A percentile compares a stretch with the other conserved stretches of the same genome.
These are phyloP conservation scores for Irpex sp. DNA, from an alignment of 1,284 basidiomycete species.

Conservation along the genomic window DNA sequence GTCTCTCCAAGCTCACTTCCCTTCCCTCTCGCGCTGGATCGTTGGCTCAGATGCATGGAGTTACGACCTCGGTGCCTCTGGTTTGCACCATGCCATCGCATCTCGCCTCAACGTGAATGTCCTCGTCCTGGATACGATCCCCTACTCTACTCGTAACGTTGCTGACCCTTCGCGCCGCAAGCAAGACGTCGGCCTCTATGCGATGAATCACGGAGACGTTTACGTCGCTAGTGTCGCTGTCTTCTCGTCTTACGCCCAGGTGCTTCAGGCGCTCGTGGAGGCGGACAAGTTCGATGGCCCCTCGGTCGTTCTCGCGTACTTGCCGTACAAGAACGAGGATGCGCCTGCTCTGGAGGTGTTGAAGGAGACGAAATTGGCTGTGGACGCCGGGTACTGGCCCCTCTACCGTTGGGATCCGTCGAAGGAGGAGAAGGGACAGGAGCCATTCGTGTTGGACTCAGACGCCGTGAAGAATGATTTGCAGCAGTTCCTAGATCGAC, in stretches of 20 bases:
- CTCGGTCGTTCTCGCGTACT: constrained; percentile 90
- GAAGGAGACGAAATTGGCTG: constrained; percentile 96
- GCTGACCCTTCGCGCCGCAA: constrained; percentile 76
- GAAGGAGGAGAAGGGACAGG: constrained; percentile 70
- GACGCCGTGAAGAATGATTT: constrained; percentile 93
- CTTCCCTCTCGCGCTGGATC: constrained; percentile 84
- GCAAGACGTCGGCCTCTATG: constrained; percentile 94
- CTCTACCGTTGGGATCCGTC: constrained; percentile 97
- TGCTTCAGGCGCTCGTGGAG: constrained; percentile 89
- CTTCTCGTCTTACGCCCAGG: constrained; percentile 94
- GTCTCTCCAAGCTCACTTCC: constrained; percentile 58
- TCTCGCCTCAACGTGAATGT: constrained; percentile 93
- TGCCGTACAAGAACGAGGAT: constrained; percentile 82
- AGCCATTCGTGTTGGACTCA: constrained; percentile 92
- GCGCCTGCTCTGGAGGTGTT: constrained; percentile 84
- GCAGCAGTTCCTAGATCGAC: constrained; percentile 92
- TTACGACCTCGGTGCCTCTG: constrained; percentile 95
- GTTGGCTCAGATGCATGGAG: constrained; percentile 98
- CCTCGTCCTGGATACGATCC: constrained; percentile 91
- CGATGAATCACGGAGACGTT: constrained; percentile 97
- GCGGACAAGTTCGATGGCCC: constrained; percentile 91
- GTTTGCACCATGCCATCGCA: constrained; percentile 91
- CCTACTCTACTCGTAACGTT: constrained; percentile 76
- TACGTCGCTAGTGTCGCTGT: constrained; percentile 96
- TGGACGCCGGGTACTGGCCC: constrained; percentile 97